Percentiles rank a stretch among this genome's conserved stretches.
Conservation (phyloP, 2,329 filamentous ascomycete genomes). For the Albophoma yamanashiensis region DNA sequence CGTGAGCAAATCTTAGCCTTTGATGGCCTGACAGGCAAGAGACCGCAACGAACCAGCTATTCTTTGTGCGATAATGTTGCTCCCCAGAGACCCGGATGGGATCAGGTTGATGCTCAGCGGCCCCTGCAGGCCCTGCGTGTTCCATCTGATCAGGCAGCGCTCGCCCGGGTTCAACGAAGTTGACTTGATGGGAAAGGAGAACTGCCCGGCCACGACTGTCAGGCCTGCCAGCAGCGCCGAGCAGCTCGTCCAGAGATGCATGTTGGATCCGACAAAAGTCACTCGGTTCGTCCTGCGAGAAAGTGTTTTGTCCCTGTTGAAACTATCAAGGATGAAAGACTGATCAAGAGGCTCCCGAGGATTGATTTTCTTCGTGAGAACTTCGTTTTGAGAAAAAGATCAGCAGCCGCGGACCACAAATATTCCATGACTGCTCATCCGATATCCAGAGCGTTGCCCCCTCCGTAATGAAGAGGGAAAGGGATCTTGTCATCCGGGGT, state of each 20-base stretch:
- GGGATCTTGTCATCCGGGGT: background rate
- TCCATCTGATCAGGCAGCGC: constrained; percentile 9
- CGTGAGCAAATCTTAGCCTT: background rate
- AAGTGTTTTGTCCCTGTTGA: background rate
- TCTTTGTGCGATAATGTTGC: constrained; percentile 9
- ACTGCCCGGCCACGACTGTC: background rate
- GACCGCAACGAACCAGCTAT: constrained; percentile 7
- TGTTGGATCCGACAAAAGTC: background rate
- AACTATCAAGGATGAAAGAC: background rate
- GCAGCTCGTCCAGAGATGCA: background rate
- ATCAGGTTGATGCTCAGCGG: constrained; percentile 12
- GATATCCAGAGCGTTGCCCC: background rate
- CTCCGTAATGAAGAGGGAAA: background rate
- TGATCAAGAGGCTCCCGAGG: background rate
- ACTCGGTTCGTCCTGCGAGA: background rate
- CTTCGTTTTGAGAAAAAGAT: background rate
- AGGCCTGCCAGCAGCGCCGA: background rate
- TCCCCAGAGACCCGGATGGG: constrained; percentile 6
- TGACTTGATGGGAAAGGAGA: background rate
- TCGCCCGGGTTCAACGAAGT: constrained; percentile 2
- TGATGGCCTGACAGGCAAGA: background rate
- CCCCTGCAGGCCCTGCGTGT: constrained; percentile 8
- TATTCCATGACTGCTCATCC: background rate
- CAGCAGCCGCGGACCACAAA: background rate
- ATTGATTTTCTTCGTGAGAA: background rate